Evolutionary conservation across 306 rosid genomes (phyloP), one percentile per base, ranked within the genome.

Genomic region (Sechiopsis laciniata): DNA sequence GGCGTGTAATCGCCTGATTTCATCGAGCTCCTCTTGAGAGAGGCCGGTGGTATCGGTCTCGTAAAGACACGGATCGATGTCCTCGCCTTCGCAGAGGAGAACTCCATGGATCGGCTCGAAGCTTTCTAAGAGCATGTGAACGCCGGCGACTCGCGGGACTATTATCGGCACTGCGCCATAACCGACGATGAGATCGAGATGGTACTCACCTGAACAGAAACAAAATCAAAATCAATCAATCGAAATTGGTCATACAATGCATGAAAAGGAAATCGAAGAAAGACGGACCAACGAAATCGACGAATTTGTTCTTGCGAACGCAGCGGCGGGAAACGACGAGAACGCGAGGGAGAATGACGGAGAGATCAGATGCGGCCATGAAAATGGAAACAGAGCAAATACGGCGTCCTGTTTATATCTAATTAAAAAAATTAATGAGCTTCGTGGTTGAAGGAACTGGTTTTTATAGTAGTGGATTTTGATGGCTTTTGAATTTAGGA

Each of bases 91-190:
- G 67, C 96, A 90, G 10, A 93, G 94, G 35, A 93, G 91, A 14
- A 90, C 98, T 13, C 98, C 98, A 81, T 93, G 98, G 82, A 93
- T 93, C 32, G 98, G 98, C 78, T 90, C 97, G 64, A 93, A 93
- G 78, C 98, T 93, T 26, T 91, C 88, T 37, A 93, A 52, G 22
- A 93, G 71, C 91, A 80, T 83, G 26, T 90, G 91, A 16, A 90
- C 88, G 61, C 98, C 98, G 20, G 87, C 75, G 5, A 93, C 98
- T 50, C 98, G 86, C 7, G 97, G 98, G 54, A 90, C 89, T 32
- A 93, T 93, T 0, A 93, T 90, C 0, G 98, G 98, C 10, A 88
- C 97, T 0, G 97, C 98, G 0, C 98, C 98, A 55, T 93, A 87
- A 3, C 78, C 77, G 10, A 93, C 91, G 76, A 93, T 87, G 17